Evolutionary conservation across 2,329 filamentous ascomycete species (phyloP).

Genomic region (Teratosphaeria viscida): DNA sequence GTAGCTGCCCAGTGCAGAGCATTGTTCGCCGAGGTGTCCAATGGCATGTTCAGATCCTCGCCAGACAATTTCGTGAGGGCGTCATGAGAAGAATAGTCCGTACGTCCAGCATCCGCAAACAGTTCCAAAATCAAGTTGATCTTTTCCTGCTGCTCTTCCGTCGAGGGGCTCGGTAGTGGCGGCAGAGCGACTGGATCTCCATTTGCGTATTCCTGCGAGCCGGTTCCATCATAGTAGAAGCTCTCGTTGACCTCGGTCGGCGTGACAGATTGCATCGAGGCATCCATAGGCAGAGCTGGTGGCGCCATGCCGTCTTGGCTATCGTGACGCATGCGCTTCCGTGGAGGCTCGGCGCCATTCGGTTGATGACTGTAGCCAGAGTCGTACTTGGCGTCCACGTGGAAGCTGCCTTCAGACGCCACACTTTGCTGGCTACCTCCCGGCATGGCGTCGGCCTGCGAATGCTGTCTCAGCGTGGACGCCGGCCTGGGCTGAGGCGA

Average conservation of each 20-base stretch:
- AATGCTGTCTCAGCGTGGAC: conserved; percentile 60
- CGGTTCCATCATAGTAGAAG: conserved; percentile 51
- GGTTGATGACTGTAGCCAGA: conserved; percentile 56
- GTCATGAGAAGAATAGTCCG: conserved; percentile 64
- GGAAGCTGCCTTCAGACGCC: conserved; percentile 28
- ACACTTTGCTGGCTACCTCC: conserved; percentile 72
- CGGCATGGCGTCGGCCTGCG: conserved; percentile 58
- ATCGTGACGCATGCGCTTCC: conserved; percentile 58
- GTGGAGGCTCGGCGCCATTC: conserved; percentile 54
- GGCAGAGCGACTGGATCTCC: conserved; percentile 51
- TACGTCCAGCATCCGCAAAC: conserved; percentile 49
- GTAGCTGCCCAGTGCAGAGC: conserved; percentile 95
- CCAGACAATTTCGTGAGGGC: conserved; percentile 66
- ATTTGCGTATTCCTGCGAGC: conserved; percentile 24
- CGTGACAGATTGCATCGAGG: conserved; percentile 52
- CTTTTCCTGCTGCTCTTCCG: conserved; percentile 63
- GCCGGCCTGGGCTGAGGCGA: conserved; percentile 62
- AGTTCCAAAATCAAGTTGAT: conserved; percentile 72
- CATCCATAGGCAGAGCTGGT: conserved; percentile 32
- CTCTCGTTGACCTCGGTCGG: conserved; percentile 74
- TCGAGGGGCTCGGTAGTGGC: conserved; percentile 50
- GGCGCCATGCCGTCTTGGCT: conserved; percentile 23
- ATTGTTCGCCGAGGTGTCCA: conserved; percentile 80
- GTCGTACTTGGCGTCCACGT: conserved; percentile 43
- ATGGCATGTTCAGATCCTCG: conserved; percentile 79